phyloP scores from a whole-genome alignment of 805 yeast species.

The Cyberlindnera subsufficiens region DNA sequence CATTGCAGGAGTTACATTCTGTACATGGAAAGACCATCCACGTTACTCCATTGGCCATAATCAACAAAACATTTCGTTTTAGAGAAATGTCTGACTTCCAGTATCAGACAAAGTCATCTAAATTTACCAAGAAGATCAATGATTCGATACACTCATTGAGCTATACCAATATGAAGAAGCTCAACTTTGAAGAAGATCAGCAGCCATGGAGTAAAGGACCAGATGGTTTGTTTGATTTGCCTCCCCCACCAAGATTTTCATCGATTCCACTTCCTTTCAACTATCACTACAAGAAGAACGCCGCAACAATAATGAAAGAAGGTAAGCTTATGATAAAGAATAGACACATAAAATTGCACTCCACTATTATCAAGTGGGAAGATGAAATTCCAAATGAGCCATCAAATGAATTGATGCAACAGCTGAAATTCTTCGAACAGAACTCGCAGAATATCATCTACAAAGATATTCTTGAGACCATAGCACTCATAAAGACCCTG shows the following conservation, averaged over 20 bases:
- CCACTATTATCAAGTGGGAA: slow-evolving; percentile 47
- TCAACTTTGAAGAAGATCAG: slow-evolving; percentile 30
- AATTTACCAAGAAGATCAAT: slow-evolving; percentile 36
- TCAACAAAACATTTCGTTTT: slow-evolving; percentile 67
- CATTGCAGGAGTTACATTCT: slow-evolving; percentile 28
- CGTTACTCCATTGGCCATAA: slow-evolving; percentile 58
- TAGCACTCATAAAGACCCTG: slow-evolving; percentile 29
- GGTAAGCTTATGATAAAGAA: slow-evolving; percentile 41
- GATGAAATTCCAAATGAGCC: slow-evolving; percentile 44
- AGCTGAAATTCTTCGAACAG: slow-evolving; percentile 33
- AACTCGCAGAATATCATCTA: slow-evolving; percentile 22
- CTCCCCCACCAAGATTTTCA: slow-evolving; percentile 86
- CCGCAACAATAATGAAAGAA: slow-evolving; percentile 43
- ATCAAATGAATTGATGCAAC: slow-evolving; percentile 41
- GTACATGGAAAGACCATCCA: slow-evolving; percentile 31
- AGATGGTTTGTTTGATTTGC: slow-evolving; percentile 41
- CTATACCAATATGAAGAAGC: slow-evolving; percentile 32
- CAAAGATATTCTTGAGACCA: slow-evolving; percentile 25
- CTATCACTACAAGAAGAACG: slow-evolving; percentile 73
- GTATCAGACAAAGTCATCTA: slow-evolving; percentile 51
- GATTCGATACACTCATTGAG: slow-evolving; percentile 37
- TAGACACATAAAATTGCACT: slow-evolving; percentile 43
- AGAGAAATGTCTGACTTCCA: slow-evolving; percentile 90
- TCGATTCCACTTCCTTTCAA: slow-evolving; percentile 70
- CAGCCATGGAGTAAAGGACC: slow-evolving; percentile 28